Conservation (phyloP, 768 basidiomycete genomes). For the Russula earlei region DNA sequence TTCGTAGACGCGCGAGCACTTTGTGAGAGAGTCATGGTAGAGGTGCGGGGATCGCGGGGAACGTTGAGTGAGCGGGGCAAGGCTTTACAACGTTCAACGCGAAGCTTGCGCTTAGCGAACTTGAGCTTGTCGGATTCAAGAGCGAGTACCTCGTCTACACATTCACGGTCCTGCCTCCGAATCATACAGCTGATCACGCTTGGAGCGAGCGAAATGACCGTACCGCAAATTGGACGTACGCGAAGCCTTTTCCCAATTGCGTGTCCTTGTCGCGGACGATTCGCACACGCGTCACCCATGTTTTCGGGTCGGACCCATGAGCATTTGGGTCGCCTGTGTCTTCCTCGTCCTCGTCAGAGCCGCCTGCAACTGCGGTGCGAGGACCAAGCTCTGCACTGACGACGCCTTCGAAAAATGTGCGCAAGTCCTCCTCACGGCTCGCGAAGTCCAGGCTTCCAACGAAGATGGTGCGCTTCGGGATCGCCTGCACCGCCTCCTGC, state of each 20-base stretch:
- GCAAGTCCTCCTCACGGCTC: constrained; percentile 80
- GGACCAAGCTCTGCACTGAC: constrained; percentile 62
- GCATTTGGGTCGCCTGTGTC: constrained; percentile 23
- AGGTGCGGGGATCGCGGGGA: constrained; percentile 19
- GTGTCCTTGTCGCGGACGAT: constrained; percentile 86
- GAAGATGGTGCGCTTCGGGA: constrained; percentile 76
- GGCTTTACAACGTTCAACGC: constrained; percentile 88
- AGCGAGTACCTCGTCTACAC: constrained; percentile 87
- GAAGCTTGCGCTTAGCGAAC: constrained; percentile 87
- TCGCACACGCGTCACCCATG: constrained; percentile 79
- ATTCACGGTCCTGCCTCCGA: constrained; percentile 63
- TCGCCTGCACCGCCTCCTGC: constrained; percentile 45
- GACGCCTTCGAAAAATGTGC: constrained; percentile 77
- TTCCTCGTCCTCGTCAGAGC: constrained; percentile 21
- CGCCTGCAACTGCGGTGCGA: constrained; percentile 28
- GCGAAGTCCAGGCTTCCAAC: constrained; percentile 92
- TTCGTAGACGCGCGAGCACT: constrained; percentile 5
- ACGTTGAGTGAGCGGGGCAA: constrained; percentile 32
- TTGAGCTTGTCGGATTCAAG: constrained; percentile 70
- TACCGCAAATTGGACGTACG: constrained; percentile 83
- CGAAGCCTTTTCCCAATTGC: constrained; percentile 92
- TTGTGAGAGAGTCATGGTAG: constrained; percentile 10
- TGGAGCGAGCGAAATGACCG: constrained; percentile 24
- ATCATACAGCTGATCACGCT: background rate
- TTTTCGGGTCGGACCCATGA: constrained; percentile 29